A percentile compares a stretch with the other conserved stretches of the same genome.
phyloP scores from a whole-genome alignment of 2,329 filamentous ascomycete genomes.

The Periconia macrospinosa region DNA sequence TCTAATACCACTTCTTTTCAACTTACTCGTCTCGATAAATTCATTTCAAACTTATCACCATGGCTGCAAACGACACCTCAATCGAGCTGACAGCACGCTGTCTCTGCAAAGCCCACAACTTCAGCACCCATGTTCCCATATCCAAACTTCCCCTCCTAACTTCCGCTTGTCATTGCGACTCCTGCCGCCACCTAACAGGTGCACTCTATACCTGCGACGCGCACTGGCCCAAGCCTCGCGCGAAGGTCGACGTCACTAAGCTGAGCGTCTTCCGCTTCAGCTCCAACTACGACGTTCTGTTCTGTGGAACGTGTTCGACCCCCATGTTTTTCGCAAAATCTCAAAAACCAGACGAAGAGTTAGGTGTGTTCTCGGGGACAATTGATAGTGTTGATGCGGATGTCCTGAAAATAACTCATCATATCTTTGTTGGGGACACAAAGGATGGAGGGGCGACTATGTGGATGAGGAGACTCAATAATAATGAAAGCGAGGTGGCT shows the following conservation, averaged over 20 bases:
- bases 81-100: constrained; percentile 46
- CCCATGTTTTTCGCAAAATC: constrained; percentile 47
- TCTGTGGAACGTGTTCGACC: constrained; percentile 50
- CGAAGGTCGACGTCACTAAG: constrained; percentile 28
- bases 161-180: constrained; percentile 53
- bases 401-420: constrained; percentile 34
- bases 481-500: constrained; percentile 28
- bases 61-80: constrained; percentile 14
- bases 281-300: constrained; percentile 37
- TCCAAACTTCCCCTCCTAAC: constrained; percentile 48
- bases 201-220: constrained; percentile 44
- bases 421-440: constrained; percentile 56
- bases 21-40: neutral
- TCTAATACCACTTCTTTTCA: neutral
- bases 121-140: constrained; percentile 37
- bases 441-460: constrained; percentile 55
- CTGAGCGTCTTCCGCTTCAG: constrained; percentile 47
- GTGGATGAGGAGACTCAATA: constrained; percentile 48
- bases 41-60: neutral
- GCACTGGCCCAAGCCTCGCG: constrained; percentile 42
- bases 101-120: constrained; percentile 50
- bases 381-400: constrained; percentile 34
- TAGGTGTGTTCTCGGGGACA: constrained; percentile 45
- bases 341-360: constrained; percentile 14
- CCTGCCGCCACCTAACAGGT: constrained; percentile 53